Percentiles rank a stretch among this genome's conserved stretches.
phyloP scores from a whole-genome alignment of 1,139 yeast genomes.

The Candida labiduridarum region DNA sequence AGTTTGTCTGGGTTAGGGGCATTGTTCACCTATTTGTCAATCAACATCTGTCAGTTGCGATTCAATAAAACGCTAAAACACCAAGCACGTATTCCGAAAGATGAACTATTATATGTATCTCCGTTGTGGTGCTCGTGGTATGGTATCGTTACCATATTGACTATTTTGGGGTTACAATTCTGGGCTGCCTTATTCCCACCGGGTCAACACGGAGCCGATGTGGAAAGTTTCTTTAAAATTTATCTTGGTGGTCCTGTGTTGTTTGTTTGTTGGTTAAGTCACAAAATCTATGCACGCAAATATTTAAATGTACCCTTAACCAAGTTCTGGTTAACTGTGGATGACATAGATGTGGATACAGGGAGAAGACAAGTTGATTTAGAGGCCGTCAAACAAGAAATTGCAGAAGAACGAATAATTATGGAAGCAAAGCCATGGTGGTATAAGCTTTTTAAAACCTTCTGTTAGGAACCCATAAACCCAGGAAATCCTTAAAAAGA shows the following conservation, averaged over 20 bases:
- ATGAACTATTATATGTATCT: slow-evolving; percentile 33
- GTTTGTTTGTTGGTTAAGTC: slow-evolving; percentile 30
- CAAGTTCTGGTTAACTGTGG: slow-evolving; percentile 32
- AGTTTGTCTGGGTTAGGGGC: slow-evolving; percentile 27
- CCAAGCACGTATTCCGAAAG: slow-evolving; percentile 31
- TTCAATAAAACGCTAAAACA: slow-evolving; percentile 31
- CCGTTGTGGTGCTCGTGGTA: slow-evolving; percentile 34
- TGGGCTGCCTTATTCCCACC: slow-evolving; percentile 46
- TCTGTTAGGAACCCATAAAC: slow-evolving; percentile 21
- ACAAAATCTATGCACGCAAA: slow-evolving; percentile 32
- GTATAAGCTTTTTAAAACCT: slow-evolving; percentile 23
- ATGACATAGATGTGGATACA: slow-evolving; percentile 43
- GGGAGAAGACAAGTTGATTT: slow-evolving; percentile 47
- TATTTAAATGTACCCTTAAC: slow-evolving; percentile 26
- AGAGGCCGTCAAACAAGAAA: slow-evolving; percentile 38
- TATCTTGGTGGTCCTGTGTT: slow-evolving; percentile 36
- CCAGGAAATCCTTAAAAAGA: no score
- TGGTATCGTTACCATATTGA: slow-evolving; percentile 28
- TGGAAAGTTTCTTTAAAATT: slow-evolving; percentile 31
- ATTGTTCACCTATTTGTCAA: slow-evolving; percentile 30
- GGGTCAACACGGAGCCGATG: slow-evolving; percentile 28
- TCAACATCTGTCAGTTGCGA: slow-evolving; percentile 34
- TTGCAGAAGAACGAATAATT: slow-evolving; percentile 33
- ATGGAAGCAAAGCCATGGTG: slow-evolving; percentile 26
- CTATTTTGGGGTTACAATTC: slow-evolving; percentile 35